Evolutionary conservation across 2,329 filamentous ascomycete species (phyloP).

Genomic region (Penicillium sp.): DNA sequence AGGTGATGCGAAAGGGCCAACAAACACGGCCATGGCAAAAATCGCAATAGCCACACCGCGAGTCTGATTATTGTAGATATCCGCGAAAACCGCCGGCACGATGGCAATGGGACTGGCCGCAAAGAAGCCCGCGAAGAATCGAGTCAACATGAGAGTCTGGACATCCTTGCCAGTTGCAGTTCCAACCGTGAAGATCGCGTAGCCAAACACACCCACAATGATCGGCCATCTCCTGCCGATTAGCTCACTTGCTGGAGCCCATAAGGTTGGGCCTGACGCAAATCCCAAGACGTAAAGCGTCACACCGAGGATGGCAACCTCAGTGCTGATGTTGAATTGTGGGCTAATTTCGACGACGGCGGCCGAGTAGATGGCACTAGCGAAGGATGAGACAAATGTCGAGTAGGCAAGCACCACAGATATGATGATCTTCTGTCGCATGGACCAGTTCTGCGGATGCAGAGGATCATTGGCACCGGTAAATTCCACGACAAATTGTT

Average conservation of each 20-base stretch:
- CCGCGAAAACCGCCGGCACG: conserved; percentile 49
- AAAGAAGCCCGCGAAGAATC: conserved; percentile 53
- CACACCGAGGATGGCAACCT: conserved; percentile 51
- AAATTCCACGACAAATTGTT: conserved; percentile 60
- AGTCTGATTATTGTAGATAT: conserved; percentile 54
- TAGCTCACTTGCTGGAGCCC: conserved; percentile 64
- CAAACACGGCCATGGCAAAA: conserved; percentile 54
- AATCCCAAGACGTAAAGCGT: conserved; percentile 56
- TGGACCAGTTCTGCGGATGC: conserved; percentile 56
- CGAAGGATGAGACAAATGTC: conserved; percentile 55
- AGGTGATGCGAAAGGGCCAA: conserved; percentile 53
- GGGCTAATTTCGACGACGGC: conserved; percentile 59
- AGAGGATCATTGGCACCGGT: conserved; percentile 53
- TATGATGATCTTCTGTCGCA: conserved; percentile 41
- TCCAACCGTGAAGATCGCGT: conserved; percentile 51
- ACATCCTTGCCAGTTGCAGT: conserved; percentile 47
- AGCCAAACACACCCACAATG: conserved; percentile 45
- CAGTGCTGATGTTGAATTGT: conserved; percentile 49
- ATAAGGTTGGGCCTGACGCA: conserved; percentile 62
- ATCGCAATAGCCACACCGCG: conserved; percentile 50
- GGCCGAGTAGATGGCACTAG: conserved; percentile 67
- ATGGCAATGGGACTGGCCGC: conserved; percentile 48
- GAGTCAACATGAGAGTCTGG: conserved; percentile 46
- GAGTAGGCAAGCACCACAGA: conserved; percentile 43
- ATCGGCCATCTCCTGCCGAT: conserved; percentile 60